These are phyloP conservation scores for Nannizzia gypsea DNA, from an alignment of 2,329 filamentous ascomycete species.

Conservation along the genomic window DNA sequence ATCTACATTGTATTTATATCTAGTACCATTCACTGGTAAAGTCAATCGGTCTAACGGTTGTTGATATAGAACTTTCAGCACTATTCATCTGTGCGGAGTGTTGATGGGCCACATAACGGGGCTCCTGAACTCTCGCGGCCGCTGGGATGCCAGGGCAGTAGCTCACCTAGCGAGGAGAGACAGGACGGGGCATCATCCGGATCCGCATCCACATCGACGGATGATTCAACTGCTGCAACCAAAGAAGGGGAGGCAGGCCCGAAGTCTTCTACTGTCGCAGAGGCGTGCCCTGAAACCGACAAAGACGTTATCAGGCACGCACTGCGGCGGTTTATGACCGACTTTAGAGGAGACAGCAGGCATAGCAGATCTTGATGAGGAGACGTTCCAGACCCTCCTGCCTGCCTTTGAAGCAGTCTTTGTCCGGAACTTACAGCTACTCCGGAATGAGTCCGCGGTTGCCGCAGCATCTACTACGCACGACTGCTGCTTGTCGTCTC, in stretches of 20 bases:
- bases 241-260: conserved; percentile 22
- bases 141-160: not conserved
- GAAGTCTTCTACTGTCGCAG: conserved; percentile 34
- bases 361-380: not conserved
- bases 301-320: conserved; percentile 41
- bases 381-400: conserved; percentile 41
- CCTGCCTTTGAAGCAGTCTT: conserved; percentile 44
- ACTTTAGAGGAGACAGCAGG: conserved; percentile 16
- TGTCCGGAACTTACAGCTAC: conserved; percentile 40
- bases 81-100: conserved; percentile 54
- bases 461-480: too few species aligned
- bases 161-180: not conserved
- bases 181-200: not conserved
- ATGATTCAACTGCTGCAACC: not conserved
- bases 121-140: conserved; percentile 35
- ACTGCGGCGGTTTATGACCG: conserved; percentile 42
- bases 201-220: not conserved
- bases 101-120: conserved; percentile 47
- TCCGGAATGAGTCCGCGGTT: conserved; percentile 33
- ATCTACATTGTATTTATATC: not conserved
- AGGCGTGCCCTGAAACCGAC: conserved; percentile 40
- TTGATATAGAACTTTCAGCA: conserved; percentile 48
- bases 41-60: conserved; percentile 5
- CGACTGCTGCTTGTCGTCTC: conserved; percentile 11
- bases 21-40: not conserved